Conservation (phyloP, 495 filamentous ascomycete genomes). For the Ramalina peruviana region DNA sequence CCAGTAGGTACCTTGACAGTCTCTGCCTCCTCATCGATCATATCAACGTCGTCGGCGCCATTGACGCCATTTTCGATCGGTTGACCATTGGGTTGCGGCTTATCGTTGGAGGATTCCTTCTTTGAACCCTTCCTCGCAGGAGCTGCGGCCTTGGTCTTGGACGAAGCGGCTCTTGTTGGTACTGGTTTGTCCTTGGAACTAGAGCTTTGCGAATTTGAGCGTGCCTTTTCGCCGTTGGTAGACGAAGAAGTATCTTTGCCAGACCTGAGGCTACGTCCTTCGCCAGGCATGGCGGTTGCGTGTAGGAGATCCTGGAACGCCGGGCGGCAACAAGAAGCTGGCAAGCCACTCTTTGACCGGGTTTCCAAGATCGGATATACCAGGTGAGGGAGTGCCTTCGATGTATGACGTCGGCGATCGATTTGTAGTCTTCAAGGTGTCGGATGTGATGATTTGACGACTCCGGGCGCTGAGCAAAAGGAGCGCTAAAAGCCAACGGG, state of each 20-base stretch:
- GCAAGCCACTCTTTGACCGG: neutral
- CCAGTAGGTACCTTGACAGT: slow-evolving; percentile 32
- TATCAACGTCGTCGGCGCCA: slow-evolving; percentile 65
- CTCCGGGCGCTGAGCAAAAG: neutral
- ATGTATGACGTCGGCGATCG: neutral
- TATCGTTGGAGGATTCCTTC: slow-evolving; percentile 44
- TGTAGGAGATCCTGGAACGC: slow-evolving; percentile 3
- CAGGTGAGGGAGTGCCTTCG: neutral
- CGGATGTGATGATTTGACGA: neutral
- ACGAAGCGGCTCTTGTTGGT: slow-evolving; percentile 23
- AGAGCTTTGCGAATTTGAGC: slow-evolving; percentile 37
- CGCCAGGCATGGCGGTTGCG: slow-evolving; percentile 32
- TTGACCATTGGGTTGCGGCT: slow-evolving; percentile 58
- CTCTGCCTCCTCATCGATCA: slow-evolving; percentile 60
- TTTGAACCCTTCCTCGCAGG: slow-evolving; percentile 30
- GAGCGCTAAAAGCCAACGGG: no score
- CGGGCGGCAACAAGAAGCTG: slow-evolving; percentile 2
- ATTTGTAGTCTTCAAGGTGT: neutral
- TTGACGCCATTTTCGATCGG: slow-evolving; percentile 63
- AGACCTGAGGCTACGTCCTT: slow-evolving; percentile 43
- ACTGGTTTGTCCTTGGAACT: slow-evolving; percentile 37
- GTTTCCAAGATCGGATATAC: neutral
- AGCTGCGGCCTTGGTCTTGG: slow-evolving; percentile 33
- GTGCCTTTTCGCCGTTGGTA: slow-evolving; percentile 41
- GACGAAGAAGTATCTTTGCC: slow-evolving; percentile 44